phyloP scores from a whole-genome alignment of 2,329 filamentous ascomycete species.

The Lachnum nothofagi region DNA sequence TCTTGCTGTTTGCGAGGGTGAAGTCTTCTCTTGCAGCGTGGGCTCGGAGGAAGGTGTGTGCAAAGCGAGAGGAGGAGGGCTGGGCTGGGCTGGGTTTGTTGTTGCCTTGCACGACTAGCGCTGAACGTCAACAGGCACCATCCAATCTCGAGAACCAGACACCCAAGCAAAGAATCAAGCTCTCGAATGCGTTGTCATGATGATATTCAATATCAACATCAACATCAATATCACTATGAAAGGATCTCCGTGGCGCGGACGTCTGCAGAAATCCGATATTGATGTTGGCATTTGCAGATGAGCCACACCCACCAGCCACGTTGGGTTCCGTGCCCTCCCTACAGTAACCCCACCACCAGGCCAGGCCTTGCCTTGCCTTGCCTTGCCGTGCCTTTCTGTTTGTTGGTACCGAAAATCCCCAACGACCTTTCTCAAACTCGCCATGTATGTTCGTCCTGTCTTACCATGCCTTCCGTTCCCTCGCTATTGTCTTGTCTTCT shows the following conservation, averaged over 20 bases:
- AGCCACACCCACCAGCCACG: not conserved
- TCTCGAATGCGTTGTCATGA: too few relatives aligned
- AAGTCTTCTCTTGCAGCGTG: not conserved
- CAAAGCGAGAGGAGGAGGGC: not conserved
- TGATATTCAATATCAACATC: too few relatives aligned
- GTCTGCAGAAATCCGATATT: too few relatives aligned
- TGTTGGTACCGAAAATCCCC: not conserved
- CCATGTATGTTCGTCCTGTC: not conserved
- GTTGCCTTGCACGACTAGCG: not conserved
- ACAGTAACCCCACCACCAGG: too few relatives aligned
- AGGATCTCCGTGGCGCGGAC: too few relatives aligned
- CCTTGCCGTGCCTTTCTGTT: not conserved
- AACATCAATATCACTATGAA: too few relatives aligned
- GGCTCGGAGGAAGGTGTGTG: not conserved
- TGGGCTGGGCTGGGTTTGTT: not conserved
- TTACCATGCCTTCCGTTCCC: too few relatives aligned
- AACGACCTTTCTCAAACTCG: not conserved
- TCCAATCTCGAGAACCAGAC: not conserved
- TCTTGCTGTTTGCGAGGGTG: too few relatives aligned
- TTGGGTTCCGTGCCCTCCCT: too few relatives aligned
- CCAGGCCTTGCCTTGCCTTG: too few relatives aligned
- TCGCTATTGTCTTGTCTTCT: constrained; percentile 1
- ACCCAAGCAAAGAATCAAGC: too few relatives aligned
- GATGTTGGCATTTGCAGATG: too few relatives aligned
- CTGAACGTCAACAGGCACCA: not conserved